Conservation (phyloP, 139 green algal genomes). For the Haematococcus lacustris region DNA sequence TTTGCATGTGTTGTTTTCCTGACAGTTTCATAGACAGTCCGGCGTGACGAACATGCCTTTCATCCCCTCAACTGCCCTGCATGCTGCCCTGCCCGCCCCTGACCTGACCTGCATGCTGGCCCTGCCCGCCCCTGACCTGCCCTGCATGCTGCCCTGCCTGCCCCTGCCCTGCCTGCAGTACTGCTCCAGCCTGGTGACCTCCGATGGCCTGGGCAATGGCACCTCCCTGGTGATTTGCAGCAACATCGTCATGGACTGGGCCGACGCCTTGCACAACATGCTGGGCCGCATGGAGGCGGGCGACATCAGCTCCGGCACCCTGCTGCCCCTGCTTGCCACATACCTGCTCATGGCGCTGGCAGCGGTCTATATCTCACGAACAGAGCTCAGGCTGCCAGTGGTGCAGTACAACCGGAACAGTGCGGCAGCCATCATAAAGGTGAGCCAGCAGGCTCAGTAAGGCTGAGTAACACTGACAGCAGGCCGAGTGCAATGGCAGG, state of each 20-base stretch:
- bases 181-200: conserved; percentile 44
- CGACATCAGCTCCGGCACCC: conserved; percentile 3
- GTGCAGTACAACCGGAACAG: conserved; percentile 34
- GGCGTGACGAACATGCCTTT: too few relatives aligned
- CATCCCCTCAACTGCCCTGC: too few relatives aligned
- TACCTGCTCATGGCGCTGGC: conserved; percentile 42
- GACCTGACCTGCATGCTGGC: too few relatives aligned
- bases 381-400: conserved; percentile 40
- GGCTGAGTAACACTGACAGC: too few relatives aligned
- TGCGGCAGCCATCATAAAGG: not conserved
- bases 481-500: too few relatives aligned
- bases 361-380: conserved; percentile 30
- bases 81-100: too few relatives aligned
- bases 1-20: too few relatives aligned
- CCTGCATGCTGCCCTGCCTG: conserved; percentile 1
- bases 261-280: conserved; percentile 31
- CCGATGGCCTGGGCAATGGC: conserved; percentile 41
- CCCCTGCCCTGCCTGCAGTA: conserved; percentile 10
- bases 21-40: too few relatives aligned
- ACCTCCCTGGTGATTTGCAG: conserved; percentile 50
- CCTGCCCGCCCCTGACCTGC: too few relatives aligned
- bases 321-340: conserved; percentile 13
- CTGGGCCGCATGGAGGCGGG: conserved; percentile 20
- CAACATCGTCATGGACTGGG: conserved; percentile 43
- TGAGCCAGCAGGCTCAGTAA: conserved; percentile 10